Evolutionary conservation across 768 basidiomycete species (phyloP), one percentile per base, ranked within the genome.

Genomic region (Agaricus blazei): DNA sequence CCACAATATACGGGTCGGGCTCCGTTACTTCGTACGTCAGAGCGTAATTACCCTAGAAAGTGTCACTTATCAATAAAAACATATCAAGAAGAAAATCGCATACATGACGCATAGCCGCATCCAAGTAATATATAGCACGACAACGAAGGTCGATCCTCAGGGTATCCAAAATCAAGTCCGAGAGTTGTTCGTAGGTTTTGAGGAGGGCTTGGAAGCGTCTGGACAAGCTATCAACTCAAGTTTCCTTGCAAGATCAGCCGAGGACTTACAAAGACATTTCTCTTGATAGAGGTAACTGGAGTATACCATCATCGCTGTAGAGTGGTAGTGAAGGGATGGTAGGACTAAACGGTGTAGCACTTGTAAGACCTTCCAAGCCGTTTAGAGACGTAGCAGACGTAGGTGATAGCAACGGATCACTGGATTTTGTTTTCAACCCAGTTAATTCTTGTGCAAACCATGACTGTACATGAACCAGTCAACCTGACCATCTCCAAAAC

Each of bases 191-290:
- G 63, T 93, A 98, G 2, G 94, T 96, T 71, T 88, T 85, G 41
- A 95, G 74, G 44, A 98, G 75, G 0, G 93, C 90, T 66, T 95
- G 88, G 70, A 93, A 97, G 29, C 93, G 93, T 58, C 96, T 96
- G 60, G 3, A 58, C 24, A 43, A 23, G 23, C 15, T 14, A 9
- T 19, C 0, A 38, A 38, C 24, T 37, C 14, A 15, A 38, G 5
- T 24, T 7, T 27, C n/a, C 11, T 34, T 14, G 48, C 9, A 12
- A 34, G 27, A 34, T 24, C 28, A 51, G 61, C 51, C 66, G 28
- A 55, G 34, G 36, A 72, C 92, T 61, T 62, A 95, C 95, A 94
- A 66, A 14, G 86, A 77, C 94, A 96, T 98, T 58, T 95, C 94
- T 43, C 75, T 76, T 1, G 93, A 94, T 31, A 98, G 74, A 3